Evolutionary conservation across 2,329 filamentous ascomycete genomes (phyloP), one percentile per base, ranked within the genome.

Genomic region (Coniochaeta sp.): DNA sequence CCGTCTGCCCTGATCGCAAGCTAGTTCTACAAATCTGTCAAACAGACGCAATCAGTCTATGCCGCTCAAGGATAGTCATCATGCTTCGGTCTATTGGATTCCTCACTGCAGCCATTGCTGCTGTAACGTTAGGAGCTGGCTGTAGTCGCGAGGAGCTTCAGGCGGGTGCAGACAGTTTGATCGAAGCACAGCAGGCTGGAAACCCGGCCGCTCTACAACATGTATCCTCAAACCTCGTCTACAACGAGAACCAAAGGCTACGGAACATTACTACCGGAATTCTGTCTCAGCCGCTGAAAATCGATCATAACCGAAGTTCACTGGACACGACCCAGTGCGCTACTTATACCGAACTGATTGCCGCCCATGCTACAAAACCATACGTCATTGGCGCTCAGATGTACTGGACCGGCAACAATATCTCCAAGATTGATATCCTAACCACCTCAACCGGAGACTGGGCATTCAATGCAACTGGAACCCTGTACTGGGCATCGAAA

Each of bases 331-430:
- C 66, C 9, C 64, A 65, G 26, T 75, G 73, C 64, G 71, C 72
- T 7, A 72, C 73, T n/a, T 75, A 70, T 67, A 74, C 70, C 14
- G 73, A 75, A 66, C 67, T 74, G 60, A 65, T 74, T 8, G 66
- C 71, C 3, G 66, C 67, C 33, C 58, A 62, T 33, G 19, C 67
- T 16, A 57, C 61, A 12, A 68, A 71, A 61, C 73, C 72, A 12
- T 72, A 74, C 61, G 73, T 74, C 33, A 67, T 74, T 57, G 72
- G 72, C 57, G 71, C 71, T 19, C 73, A 74, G 66, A 52, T 52
- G 26, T 52, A 26, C 24, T 52, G 22, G 22, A 28, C 47, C 14
- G 14, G 14, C 47, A 6, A 52, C 14, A 28, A 68, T 59, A 62
- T 67, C 22, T 63, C 63, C 59, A 63, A 65, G 58, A 64, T 68